Base-by-base conservation (phyloP, 1,284 basidiomycete species). In the Hemileia vastatrix region DNA sequence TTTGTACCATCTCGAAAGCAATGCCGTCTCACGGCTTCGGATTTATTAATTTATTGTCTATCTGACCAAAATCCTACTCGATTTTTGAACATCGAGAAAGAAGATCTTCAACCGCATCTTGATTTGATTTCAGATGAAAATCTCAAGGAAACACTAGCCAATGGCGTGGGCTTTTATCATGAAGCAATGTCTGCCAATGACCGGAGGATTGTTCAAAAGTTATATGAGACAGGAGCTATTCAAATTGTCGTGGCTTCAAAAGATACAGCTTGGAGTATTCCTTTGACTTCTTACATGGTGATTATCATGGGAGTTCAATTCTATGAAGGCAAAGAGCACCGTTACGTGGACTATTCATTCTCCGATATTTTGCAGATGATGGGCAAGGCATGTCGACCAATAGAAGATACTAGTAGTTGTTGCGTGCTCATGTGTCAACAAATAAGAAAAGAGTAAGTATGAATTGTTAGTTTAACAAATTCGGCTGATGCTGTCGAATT, bases 341-440 rank as follows among this genome's bases (percentile, higher is more conserved):
- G 94, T 55, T 98, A 99, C 71, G 82, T 95, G 69, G 94, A 98
- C 77, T 98, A 97, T 72, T 89, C 95, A 1, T 88, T 98, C 64
- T 90, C 94, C 80, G 93, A 97, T 70, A 87, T 98, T 9, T 82
- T 98, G 1, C 93, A 98, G 74, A 98, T 98, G 94, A 95, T 98
- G 84, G 95, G 95, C 47, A 83, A 87, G 19, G 93, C 94, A 1
- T 96, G 92, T 74, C 84, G 91, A 27, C 91, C 94, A 15, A 78
- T 79, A 52, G 84, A 90, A 65, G 93, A 96, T 70, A 84, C 86
- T 9, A 85, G 85, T 60, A 91, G 88, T 68, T 86, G 90, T 18
- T 96, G 92, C 72, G 86, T 99, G 6, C 79, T 98, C 54, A 94
- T 98, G 88, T 92, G 90, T 72, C 94, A 98, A 73, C 88, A 94